phyloP scores from a whole-genome alignment of 768 basidiomycete species.

The Leccinum fibrillosum region DNA sequence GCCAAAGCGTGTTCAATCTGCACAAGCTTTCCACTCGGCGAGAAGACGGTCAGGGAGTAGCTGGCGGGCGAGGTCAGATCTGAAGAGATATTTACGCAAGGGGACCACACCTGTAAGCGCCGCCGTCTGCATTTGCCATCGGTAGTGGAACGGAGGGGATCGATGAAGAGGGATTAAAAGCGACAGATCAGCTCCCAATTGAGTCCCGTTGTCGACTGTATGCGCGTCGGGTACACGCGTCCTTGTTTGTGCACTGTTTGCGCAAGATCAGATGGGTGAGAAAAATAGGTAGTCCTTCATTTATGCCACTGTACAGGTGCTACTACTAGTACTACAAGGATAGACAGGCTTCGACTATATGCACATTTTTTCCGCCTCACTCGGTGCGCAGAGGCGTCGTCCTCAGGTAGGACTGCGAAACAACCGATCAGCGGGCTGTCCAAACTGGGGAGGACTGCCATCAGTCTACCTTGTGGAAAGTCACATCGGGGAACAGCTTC shows the following conservation, averaged over 20 bases:
- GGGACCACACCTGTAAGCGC: constrained; percentile 63
- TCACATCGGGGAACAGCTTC: constrained; percentile 83
- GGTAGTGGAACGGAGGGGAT: constrained; percentile 18
- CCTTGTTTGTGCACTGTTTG: constrained; percentile 25
- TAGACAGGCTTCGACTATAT: not conserved
- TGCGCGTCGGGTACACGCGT: constrained; percentile 31
- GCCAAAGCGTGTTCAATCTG: constrained; percentile 99
- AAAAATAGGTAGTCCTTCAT: constrained; percentile 4
- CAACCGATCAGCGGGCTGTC: not conserved
- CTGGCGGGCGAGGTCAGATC: constrained; percentile 40
- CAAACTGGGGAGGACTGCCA: not conserved
- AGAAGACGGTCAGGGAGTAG: constrained; percentile 99
- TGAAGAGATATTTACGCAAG: constrained; percentile 17
- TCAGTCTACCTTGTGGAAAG: constrained; percentile 66
- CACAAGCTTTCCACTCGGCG: constrained; percentile 96
- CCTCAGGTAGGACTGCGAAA: constrained; percentile 65
- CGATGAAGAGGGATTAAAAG: constrained; percentile 19
- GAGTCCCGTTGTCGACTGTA: constrained; percentile 10
- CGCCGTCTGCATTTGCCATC: constrained; percentile 82
- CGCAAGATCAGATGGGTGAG: constrained; percentile 15
- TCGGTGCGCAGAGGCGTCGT: constrained; percentile 54
- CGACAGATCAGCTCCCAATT: constrained; percentile 10
- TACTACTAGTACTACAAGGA: not conserved
- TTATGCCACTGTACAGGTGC: not conserved
- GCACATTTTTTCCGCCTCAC: constrained; percentile 8